These are phyloP conservation scores for Discostella stelligeroides DNA, from an alignment of 108 stramenopile species.

Conservation along the genomic window DNA sequence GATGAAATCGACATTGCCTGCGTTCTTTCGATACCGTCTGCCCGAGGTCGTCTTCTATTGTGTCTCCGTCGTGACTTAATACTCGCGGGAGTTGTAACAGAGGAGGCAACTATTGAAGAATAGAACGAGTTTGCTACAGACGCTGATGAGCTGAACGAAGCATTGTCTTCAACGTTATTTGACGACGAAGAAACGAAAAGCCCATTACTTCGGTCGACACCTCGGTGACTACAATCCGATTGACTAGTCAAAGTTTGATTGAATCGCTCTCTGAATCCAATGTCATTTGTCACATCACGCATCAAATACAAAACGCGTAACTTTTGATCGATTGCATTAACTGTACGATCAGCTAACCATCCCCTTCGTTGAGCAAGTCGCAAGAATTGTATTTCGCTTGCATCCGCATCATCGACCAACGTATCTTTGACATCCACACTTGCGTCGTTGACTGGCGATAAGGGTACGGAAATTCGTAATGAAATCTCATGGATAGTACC, in stretches of 20 bases:
- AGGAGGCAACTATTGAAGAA: conserved; percentile 36
- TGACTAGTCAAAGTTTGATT: conserved; percentile 5
- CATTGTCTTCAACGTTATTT: conserved; percentile 24
- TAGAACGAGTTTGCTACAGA: conserved; percentile 28
- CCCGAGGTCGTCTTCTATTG: conserved; percentile 55
- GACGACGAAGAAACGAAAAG: conserved; percentile 12
- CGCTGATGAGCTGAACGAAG: conserved; percentile 24
- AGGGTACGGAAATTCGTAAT: conserved; percentile 46
- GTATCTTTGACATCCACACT: conserved; percentile 15
- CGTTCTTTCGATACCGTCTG: conserved; percentile 12
- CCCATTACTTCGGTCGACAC: neutral
- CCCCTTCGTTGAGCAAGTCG: conserved; percentile 66
- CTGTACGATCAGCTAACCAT: conserved; percentile 70
- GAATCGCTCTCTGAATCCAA: conserved; percentile 1
- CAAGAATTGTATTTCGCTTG: conserved; percentile 53
- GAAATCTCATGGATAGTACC: conserved; percentile 75
- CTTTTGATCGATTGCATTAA: conserved; percentile 31
- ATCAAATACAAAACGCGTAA: conserved; percentile 46
- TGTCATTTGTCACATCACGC: conserved; percentile 58
- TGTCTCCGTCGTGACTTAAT: conserved; percentile 48
- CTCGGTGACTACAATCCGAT: conserved; percentile 5
- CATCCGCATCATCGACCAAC: conserved; percentile 41
- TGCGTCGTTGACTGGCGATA: conserved; percentile 26
- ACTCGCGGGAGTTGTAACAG: conserved; percentile 49
- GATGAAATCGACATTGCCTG: conserved; percentile 10